Conservation (phyloP, 2,329 filamentous ascomycete species). For the Zymoseptoria passerinii region DNA sequence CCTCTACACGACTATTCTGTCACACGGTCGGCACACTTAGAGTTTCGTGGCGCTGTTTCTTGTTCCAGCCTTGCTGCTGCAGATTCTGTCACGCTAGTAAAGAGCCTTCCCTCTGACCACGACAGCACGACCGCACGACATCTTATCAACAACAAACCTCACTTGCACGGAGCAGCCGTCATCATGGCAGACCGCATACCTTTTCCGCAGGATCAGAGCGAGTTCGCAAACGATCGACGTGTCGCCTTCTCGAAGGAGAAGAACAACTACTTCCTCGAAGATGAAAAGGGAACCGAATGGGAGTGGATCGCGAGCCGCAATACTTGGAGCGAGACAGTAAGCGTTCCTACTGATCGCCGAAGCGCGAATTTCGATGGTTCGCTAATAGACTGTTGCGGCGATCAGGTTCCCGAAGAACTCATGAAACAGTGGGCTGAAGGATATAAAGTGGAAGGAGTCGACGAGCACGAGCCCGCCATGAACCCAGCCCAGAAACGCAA, state of each 20-base stretch:
- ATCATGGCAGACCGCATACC: slow-evolving; percentile 20
- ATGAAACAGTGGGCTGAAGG: slow-evolving; percentile 54
- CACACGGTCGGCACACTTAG: neutral
- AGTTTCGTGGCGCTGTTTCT: neutral
- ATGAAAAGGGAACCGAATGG: slow-evolving; percentile 76
- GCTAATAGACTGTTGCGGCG: slow-evolving; percentile 12
- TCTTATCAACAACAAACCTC: neutral
- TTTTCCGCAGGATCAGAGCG: slow-evolving; percentile 50
- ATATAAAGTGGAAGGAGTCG: slow-evolving; percentile 52
- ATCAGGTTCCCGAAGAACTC: slow-evolving; percentile 51
- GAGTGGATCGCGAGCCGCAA: slow-evolving; percentile 65
- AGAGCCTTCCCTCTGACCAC: neutral
- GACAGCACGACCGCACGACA: neutral
- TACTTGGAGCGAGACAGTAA: slow-evolving; percentile 65
- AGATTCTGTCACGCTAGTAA: neutral
- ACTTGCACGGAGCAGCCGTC: neutral
- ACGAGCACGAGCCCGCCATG: slow-evolving; percentile 40
- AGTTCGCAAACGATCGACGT: slow-evolving; percentile 70
- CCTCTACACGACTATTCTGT: no score
- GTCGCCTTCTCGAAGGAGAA: slow-evolving; percentile 82
- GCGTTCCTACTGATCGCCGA: slow-evolving; percentile 17
- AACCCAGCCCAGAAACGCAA: slow-evolving; percentile 34
- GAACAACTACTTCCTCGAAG: slow-evolving; percentile 67
- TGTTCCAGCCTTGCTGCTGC: neutral
- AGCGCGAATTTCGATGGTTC: slow-evolving; percentile 6